Conservation (phyloP, 495 filamentous ascomycete species). For the Penicillium lividum region DNA sequence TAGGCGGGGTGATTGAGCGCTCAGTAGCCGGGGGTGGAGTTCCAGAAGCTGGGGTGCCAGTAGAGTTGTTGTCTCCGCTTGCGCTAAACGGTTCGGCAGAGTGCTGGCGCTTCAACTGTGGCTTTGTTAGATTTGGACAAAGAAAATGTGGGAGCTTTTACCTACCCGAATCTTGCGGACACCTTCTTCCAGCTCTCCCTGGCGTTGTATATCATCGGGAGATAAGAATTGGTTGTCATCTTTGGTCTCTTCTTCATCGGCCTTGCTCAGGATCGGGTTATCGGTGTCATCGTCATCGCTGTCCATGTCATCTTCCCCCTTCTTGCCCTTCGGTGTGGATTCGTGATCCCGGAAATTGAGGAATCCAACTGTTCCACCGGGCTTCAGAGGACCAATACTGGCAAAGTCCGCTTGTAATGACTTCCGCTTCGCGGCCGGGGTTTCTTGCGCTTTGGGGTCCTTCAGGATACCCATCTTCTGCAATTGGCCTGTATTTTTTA, state of each 20-base stretch:
- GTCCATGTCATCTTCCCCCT: constrained; percentile 55
- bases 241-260: constrained; percentile 73
- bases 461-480: constrained; percentile 89
- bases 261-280: constrained; percentile 56
- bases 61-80: constrained; percentile 39
- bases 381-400: constrained; percentile 79
- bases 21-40: constrained; percentile 38
- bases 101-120: constrained; percentile 91
- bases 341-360: constrained; percentile 79
- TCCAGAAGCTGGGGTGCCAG: constrained; percentile 48
- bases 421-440: constrained; percentile 66
- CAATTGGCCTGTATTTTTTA: constrained; percentile 67
- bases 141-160: constrained; percentile 10
- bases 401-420: constrained; percentile 80
- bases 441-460: constrained; percentile 57
- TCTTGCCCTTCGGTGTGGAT: constrained; percentile 53
- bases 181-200: constrained; percentile 86
- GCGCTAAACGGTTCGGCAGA: constrained; percentile 72
- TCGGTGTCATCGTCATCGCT: constrained; percentile 66
- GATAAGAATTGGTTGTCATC: constrained; percentile 61
- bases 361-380: constrained; percentile 84
- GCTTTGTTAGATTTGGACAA: constrained; percentile 14
- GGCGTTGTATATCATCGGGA: constrained; percentile 77
- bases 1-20: constrained; percentile 45
- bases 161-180: constrained; percentile 90